phyloP scores from a whole-genome alignment of 2,329 filamentous ascomycete genomes.

The Colletotrichum tofieldiae region DNA sequence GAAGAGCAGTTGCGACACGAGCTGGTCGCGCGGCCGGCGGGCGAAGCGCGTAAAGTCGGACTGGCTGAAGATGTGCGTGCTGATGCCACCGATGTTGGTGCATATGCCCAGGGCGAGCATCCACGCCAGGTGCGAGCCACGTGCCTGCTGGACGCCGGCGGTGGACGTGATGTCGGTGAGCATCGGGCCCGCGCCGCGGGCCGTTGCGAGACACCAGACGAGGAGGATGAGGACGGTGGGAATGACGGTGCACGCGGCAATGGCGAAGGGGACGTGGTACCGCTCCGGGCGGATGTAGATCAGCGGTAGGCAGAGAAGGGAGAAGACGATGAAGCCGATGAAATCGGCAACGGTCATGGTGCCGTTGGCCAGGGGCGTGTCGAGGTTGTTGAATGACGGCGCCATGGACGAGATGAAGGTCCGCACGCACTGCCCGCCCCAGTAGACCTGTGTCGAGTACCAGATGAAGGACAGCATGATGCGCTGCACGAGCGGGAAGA shows the following conservation, averaged over 20 bases:
- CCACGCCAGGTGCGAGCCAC: conserved; percentile 46
- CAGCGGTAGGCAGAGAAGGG: conserved; percentile 47
- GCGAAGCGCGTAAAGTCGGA: conserved; percentile 52
- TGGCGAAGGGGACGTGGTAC: conserved; percentile 47
- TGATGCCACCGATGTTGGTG: conserved; percentile 50
- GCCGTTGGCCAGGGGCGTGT: conserved; percentile 41
- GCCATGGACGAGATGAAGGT: conserved; percentile 44
- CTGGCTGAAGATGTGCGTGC: conserved; percentile 50
- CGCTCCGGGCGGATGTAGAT: conserved; percentile 48
- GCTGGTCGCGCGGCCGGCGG: conserved; percentile 48
- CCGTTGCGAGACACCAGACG: conserved; percentile 49
- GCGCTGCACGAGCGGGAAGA: conserved; percentile 48
- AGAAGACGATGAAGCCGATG: conserved; percentile 46
- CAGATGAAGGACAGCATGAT: conserved; percentile 48
- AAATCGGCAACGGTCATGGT: conserved; percentile 46
- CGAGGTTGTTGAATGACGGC: conserved; percentile 45
- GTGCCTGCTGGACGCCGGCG: conserved; percentile 45
- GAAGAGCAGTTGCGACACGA: conserved; percentile 49
- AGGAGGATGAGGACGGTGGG: conserved; percentile 50
- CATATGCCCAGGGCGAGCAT: conserved; percentile 49
- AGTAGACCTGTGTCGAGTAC: conserved; percentile 48
- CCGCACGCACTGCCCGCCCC: conserved; percentile 48
- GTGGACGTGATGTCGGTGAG: conserved; percentile 45
- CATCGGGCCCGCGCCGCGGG: conserved; percentile 47
- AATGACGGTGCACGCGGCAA: conserved; percentile 46